Conservation (phyloP, 768 basidiomycete species). For the Amanita polypyramis region DNA sequence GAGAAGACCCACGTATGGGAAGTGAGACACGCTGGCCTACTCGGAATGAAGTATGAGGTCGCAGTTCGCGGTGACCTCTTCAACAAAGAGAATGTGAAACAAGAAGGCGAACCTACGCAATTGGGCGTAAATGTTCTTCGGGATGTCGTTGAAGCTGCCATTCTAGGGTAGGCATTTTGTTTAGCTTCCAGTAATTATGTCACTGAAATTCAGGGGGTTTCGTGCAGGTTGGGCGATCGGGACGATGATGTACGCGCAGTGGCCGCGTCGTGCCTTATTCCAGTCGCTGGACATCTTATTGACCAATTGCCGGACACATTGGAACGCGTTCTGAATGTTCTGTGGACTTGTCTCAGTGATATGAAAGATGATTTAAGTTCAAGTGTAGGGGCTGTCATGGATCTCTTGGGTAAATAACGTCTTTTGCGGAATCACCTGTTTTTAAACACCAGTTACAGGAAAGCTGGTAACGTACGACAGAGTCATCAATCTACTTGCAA, state of each 20-base stretch:
- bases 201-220: not conserved
- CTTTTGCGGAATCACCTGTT: slow-evolving; percentile 3
- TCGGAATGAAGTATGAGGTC: slow-evolving; percentile 97
- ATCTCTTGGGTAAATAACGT: slow-evolving; percentile 65
- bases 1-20: slow-evolving; percentile 80
- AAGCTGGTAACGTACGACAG: slow-evolving; percentile 70
- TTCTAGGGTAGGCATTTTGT: slow-evolving; percentile 62
- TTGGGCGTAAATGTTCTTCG: slow-evolving; percentile 50
- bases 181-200: not conserved
- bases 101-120: slow-evolving; percentile 24
- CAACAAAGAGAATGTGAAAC: slow-evolving; percentile 26
- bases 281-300: slow-evolving; percentile 78
- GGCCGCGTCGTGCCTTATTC: slow-evolving; percentile 84
- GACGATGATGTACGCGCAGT: slow-evolving; percentile 97
- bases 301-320: slow-evolving; percentile 63
- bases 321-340: slow-evolving; percentile 62
- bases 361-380: slow-evolving; percentile 97
- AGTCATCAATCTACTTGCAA: slow-evolving; percentile 69
- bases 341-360: slow-evolving; percentile 85
- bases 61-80: slow-evolving; percentile 87
- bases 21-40: slow-evolving; percentile 92
- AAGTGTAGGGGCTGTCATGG: slow-evolving; percentile 96
- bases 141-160: slow-evolving; percentile 83
- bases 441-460: slow-evolving; percentile 31
- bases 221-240: slow-evolving; percentile 63